Conservation (phyloP, 139 green algal genomes). For the Choricystis sp. region DNA sequence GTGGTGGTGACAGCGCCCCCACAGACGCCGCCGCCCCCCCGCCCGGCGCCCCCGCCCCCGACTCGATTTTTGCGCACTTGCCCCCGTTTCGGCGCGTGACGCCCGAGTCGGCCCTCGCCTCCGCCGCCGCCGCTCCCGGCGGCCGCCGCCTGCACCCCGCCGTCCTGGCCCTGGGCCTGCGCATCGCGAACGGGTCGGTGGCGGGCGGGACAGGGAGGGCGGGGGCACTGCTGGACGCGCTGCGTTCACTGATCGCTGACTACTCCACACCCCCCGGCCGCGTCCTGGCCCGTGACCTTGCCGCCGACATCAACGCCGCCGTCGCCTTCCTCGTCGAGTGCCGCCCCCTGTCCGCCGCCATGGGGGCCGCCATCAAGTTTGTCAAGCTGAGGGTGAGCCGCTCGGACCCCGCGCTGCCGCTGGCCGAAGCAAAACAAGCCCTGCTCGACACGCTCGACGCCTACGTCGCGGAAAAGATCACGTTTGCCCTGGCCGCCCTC, state of each 20-base stretch:
- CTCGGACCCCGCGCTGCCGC: conserved; percentile 13
- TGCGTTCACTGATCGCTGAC: conserved; percentile 53
- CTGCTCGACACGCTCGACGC: conserved; percentile 26
- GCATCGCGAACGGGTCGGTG: conserved; percentile 58
- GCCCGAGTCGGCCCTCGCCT: too few species aligned
- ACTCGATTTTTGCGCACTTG: too few species aligned
- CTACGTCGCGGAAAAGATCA: conserved; percentile 51
- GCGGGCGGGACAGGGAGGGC: conserved; percentile 61
- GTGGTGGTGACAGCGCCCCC: too few species aligned
- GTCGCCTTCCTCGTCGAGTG: conserved; percentile 78
- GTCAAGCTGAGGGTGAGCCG: conserved; percentile 51
- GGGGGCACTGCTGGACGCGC: conserved; percentile 68
- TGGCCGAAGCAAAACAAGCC: conserved; percentile 30
- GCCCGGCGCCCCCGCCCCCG: too few species aligned
- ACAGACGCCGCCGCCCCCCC: too few species aligned
- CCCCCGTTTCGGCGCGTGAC: too few species aligned
- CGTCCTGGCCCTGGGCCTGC: conserved; percentile 62
- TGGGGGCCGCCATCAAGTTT: conserved; percentile 82
- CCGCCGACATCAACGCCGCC: conserved; percentile 46
- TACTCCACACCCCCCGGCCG: conserved; percentile 51
- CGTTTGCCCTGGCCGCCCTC: conserved; percentile 53
- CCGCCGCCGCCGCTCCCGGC: conserved; percentile 2
- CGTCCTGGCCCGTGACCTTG: conserved; percentile 61
- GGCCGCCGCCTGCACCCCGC: conserved; percentile 36
- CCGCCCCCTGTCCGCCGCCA: conserved; percentile 62